Evolutionary conservation across 2,329 filamentous ascomycete species (phyloP).

Genomic region (Periglandula ipomoeae): DNA sequence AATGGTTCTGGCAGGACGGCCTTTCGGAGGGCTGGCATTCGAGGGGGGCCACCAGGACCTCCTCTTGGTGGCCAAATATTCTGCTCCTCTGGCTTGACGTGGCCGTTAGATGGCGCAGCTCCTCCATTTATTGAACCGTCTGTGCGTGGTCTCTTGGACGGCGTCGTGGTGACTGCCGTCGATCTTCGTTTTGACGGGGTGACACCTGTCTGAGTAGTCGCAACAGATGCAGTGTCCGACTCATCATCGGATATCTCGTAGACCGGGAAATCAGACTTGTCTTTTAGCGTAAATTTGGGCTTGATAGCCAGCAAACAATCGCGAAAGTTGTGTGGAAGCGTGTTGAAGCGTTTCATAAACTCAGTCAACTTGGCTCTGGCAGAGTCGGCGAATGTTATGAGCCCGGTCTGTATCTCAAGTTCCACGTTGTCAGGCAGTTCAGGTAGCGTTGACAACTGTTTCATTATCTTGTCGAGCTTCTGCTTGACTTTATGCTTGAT

Average conservation of each 20-base stretch:
- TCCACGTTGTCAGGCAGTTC: slow-evolving; percentile 60
- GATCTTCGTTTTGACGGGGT: slow-evolving; percentile 21
- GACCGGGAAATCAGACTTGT: slow-evolving; percentile 24
- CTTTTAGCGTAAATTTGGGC: slow-evolving; percentile 34
- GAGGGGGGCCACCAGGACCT: background rate
- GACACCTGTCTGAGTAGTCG: slow-evolving; percentile 14
- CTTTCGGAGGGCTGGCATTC: slow-evolving; percentile 8
- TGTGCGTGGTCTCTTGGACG: slow-evolving; percentile 24
- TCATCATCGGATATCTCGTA: slow-evolving; percentile 33
- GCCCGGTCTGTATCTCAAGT: slow-evolving; percentile 51
- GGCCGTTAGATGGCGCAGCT: slow-evolving; percentile 10
- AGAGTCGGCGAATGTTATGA: slow-evolving; percentile 47
- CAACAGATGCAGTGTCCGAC: slow-evolving; percentile 21
- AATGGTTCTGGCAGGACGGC: slow-evolving; percentile 27
- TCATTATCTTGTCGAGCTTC: slow-evolving; percentile 42
- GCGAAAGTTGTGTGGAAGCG: slow-evolving; percentile 42
- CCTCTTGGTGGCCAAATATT: slow-evolving; percentile 9
- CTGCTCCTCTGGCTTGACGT: slow-evolving; percentile 31
- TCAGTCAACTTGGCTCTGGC: slow-evolving; percentile 41
- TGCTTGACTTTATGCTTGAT: slow-evolving; percentile 43
- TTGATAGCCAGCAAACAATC: slow-evolving; percentile 36
- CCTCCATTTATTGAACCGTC: slow-evolving; percentile 10
- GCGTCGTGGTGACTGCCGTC: slow-evolving; percentile 20
- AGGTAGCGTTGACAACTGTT: slow-evolving; percentile 49
- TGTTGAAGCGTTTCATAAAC: slow-evolving; percentile 36